Evolutionary conservation across 2,329 filamentous ascomycete genomes (phyloP), one percentile per base, ranked within the genome.

Genomic region (Pestalotiopsis sp.): DNA sequence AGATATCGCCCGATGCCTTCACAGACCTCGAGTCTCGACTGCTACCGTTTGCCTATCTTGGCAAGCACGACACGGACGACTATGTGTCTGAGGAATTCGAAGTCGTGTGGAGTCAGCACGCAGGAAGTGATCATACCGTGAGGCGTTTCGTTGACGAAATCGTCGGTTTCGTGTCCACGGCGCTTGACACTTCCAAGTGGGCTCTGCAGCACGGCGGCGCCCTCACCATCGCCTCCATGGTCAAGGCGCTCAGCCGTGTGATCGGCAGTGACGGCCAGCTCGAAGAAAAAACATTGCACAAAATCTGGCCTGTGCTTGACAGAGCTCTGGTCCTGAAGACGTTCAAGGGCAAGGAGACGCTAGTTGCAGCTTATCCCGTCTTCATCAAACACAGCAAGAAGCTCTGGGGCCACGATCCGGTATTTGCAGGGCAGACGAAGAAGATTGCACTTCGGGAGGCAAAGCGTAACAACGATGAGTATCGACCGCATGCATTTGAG

Each of bases 31-130:
- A 95, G 67, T 85, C 90, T 0, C 86, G 89, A 4, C 87, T 97
- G 2, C 82, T 99, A 3, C 96, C 96, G 0, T 95, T 98, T 74
- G 88, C 95, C 2, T 99, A 97, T 77, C 85, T 98, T 36, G 94
- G 90, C 2, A 93, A 94, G 75, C 92, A 97, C 75, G 96, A 99
- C 76, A 89, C 88, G 0, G 91, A 97, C 74, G 91, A 92, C 65
- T 91, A 94, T 72, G 93, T 95, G 3, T 87, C 88, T 67, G 91
- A 93, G 72, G 88, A 90, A n/a, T 97, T 97, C 76, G 85, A 89
- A 49, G 92, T 94, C 68, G 93, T 94, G 0, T 99, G 96, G 96
- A 88, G 89, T 63, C 93, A 97, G 73, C 95, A 97, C 75, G 95
- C 97, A 0, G 95, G 95, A 64, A 95, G 94, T 59, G 90, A 88